phyloP scores from a whole-genome alignment of 2,329 filamentous ascomycete species.

The Endothia cerciana region DNA sequence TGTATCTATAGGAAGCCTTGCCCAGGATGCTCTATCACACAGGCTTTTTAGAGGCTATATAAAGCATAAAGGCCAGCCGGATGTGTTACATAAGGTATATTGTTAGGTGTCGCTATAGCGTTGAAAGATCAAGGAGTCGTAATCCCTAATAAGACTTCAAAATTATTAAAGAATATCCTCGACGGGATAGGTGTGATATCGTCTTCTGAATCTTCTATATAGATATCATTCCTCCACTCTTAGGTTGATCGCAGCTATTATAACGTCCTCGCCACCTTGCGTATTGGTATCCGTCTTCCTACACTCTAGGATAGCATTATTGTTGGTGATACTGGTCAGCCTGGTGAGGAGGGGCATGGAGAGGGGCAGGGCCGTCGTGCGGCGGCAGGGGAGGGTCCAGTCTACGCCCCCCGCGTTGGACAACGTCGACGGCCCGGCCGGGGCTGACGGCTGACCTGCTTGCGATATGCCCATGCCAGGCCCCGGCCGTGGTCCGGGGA shows the following conservation, averaged over 20 bases:
- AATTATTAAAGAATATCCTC: conserved; percentile 42
- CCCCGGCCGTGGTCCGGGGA: too few relatives aligned
- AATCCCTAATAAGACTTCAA: conserved; percentile 47
- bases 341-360: too few relatives aligned
- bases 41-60: conserved; percentile 45
- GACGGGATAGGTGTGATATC: conserved; percentile 19
- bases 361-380: too few relatives aligned
- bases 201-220: conserved; percentile 13
- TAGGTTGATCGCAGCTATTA: conserved; percentile 45
- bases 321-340: conserved; percentile 62
- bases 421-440: too few relatives aligned
- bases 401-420: too few relatives aligned
- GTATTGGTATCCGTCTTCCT: conserved; percentile 40
- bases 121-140: conserved; percentile 51
- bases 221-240: conserved; percentile 11
- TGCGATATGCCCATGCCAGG: too few relatives aligned
- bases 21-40: conserved; percentile 51
- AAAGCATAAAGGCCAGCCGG: conserved; percentile 61
- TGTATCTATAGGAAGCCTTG: conserved; percentile 44
- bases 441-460: too few relatives aligned
- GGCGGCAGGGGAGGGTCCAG: too few relatives aligned
- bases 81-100: conserved; percentile 67
- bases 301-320: conserved; percentile 60
- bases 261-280: conserved; percentile 39
- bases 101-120: conserved; percentile 61